Conservation (phyloP, 2,329 filamentous ascomycete species). For the Daldinia eschscholtzii region DNA sequence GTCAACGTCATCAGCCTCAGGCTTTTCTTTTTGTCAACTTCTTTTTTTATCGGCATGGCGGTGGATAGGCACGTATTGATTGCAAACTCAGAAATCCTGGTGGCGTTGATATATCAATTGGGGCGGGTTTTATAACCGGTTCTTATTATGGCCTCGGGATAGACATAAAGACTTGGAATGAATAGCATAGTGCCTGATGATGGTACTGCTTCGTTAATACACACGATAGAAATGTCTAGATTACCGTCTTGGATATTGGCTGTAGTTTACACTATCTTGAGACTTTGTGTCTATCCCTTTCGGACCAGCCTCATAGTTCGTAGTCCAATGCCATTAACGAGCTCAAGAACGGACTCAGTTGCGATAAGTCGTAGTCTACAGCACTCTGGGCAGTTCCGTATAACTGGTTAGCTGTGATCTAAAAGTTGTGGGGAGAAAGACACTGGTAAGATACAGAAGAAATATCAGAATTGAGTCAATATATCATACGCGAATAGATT, state of each 20-base stretch:
- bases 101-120: constrained; percentile 35
- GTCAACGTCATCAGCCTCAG: constrained; percentile 15
- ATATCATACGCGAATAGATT: neutral
- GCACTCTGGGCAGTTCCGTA: too few relatives aligned
- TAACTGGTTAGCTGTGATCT: neutral
- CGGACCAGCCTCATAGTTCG: neutral
- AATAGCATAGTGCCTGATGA: constrained; percentile 6
- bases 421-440: neutral
- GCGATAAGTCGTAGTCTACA: neutral
- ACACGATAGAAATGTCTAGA: constrained; percentile 15
- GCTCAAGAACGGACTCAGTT: neutral
- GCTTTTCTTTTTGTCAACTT: constrained; percentile 23
- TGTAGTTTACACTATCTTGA: neutral
- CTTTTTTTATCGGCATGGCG: constrained; percentile 38
- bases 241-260: neutral
- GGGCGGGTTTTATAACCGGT: constrained; percentile 14
- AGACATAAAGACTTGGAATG: constrained; percentile 36
- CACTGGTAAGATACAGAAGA: neutral
- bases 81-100: constrained; percentile 24
- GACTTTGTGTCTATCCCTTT: neutral
- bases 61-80: constrained; percentile 33
- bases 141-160: constrained; percentile 28
- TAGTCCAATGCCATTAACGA: neutral
- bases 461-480: neutral
- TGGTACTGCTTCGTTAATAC: constrained; percentile 18